These are phyloP conservation scores for Candida manassasensis DNA, from an alignment of 805 yeast genomes.

Conservation along the genomic window DNA sequence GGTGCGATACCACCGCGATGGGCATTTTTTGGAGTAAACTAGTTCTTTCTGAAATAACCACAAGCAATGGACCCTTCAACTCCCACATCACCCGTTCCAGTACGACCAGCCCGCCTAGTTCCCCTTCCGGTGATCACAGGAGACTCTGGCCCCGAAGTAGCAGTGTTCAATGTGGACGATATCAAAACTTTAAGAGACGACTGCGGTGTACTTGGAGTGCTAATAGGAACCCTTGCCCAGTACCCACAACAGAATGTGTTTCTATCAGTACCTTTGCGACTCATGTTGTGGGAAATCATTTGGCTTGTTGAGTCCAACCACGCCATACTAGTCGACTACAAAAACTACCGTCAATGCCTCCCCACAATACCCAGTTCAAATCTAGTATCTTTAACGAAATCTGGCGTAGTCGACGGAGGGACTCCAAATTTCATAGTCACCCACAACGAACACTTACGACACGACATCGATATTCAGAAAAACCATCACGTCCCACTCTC, in stretches of 20 bases:
- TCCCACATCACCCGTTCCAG: too few relatives aligned
- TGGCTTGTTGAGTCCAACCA: constrained; percentile 50
- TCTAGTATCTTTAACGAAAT: background rate
- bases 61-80: too few relatives aligned
- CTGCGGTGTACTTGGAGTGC: constrained; percentile 67
- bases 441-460: background rate
- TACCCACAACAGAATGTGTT: constrained; percentile 95
- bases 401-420: background rate
- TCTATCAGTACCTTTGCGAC: constrained; percentile 73
- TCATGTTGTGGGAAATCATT: constrained; percentile 67
- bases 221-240: constrained; percentile 77
- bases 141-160: constrained; percentile 26
- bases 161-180: constrained; percentile 56
- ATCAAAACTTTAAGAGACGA: constrained; percentile 49
- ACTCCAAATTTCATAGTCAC: background rate
- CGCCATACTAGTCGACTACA: constrained; percentile 43
- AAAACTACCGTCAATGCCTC: constrained; percentile 12
- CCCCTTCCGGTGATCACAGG: constrained; percentile 8
- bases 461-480: background rate
- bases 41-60: too few relatives aligned
- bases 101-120: too few relatives aligned
- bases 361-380: background rate
- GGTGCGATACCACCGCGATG: too few relatives aligned
- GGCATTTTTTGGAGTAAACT: too few relatives aligned
- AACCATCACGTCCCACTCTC: background rate